These are phyloP conservation scores for Neurospora sp. DNA, from an alignment of 2,329 filamentous ascomycete genomes.

Conservation along the genomic window DNA sequence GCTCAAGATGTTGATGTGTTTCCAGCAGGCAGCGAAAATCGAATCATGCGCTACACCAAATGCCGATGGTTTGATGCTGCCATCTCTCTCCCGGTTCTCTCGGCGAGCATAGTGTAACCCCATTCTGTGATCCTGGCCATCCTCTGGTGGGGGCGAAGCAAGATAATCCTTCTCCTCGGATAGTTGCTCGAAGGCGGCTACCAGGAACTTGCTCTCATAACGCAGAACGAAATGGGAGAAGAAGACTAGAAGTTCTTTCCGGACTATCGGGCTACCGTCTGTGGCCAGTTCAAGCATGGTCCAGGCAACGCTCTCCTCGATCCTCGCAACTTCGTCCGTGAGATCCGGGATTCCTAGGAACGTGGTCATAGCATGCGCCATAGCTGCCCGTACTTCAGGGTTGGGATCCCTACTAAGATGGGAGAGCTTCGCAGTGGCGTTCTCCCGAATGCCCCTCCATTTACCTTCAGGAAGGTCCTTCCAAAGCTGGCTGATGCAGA, in stretches of 20 bases:
- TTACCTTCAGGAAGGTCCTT: conserved; percentile 84
- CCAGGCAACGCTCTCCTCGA: conserved; percentile 84
- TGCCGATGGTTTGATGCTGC: conserved; percentile 44
- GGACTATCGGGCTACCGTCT: conserved; percentile 88
- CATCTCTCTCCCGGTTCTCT: conserved; percentile 46
- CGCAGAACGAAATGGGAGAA: conserved; percentile 83
- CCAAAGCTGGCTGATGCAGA: conserved; percentile 95
- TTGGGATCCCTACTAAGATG: conserved; percentile 75
- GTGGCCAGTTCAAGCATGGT: conserved; percentile 84
- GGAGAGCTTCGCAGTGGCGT: conserved; percentile 72
- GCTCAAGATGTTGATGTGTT: conserved; percentile 79
- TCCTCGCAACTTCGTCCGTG: conserved; percentile 80
- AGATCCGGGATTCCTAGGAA: conserved; percentile 90
- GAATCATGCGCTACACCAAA: conserved; percentile 71
- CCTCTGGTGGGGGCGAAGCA: conserved; percentile 42
- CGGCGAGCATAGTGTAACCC: conserved; percentile 51
- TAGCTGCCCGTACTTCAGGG: conserved; percentile 85
- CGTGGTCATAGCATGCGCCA: conserved; percentile 86
- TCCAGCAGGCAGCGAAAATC: conserved; percentile 89
- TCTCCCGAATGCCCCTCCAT: conserved; percentile 86
- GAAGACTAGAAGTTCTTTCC: conserved; percentile 88
- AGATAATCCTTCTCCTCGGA: conserved; percentile 70
- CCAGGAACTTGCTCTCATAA: conserved; percentile 86
- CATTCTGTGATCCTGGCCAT: conserved; percentile 50
- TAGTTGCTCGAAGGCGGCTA: conserved; percentile 85